A percentile compares a stretch with the other conserved stretches of the same genome.
phyloP scores from a whole-genome alignment of 306 rosid species.

The Pterocarpus santalinus region DNA sequence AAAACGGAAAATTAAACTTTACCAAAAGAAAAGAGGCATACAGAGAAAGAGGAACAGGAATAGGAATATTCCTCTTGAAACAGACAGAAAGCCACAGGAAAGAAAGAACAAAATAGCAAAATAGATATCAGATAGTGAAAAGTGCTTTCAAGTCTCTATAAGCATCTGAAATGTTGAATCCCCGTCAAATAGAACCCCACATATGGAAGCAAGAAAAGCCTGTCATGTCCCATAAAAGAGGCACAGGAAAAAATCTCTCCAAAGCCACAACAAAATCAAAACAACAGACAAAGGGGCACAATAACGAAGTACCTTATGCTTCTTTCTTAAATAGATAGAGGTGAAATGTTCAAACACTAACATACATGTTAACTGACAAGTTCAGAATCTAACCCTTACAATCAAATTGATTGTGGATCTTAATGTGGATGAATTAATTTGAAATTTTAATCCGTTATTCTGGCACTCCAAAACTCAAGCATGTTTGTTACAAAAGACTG shows the following conservation, averaged over 20 bases:
- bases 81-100: background rate
- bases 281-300: background rate
- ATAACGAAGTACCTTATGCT: background rate
- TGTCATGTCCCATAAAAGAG: background rate
- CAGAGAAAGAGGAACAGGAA: too few species aligned
- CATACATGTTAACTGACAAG: background rate
- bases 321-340: background rate
- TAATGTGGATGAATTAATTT: background rate
- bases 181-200: background rate
- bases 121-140: background rate
- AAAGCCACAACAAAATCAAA: background rate
- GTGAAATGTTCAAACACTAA: background rate
- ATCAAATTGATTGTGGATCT: constrained; percentile 1
- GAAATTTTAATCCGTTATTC: constrained; percentile 16
- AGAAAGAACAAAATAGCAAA: background rate
- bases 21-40: too few species aligned
- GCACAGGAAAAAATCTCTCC: background rate
- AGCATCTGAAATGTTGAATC: constrained; percentile 4
- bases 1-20: too few species aligned
- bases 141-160: constrained; percentile 4
- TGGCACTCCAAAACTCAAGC: background rate
- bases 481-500: background rate
- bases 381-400: background rate
- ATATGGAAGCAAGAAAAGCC: background rate
- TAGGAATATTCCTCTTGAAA: too few species aligned